These are phyloP conservation scores for Aspergillus taichungensis DNA, from an alignment of 495 filamentous ascomycete genomes.

Conservation along the genomic window DNA sequence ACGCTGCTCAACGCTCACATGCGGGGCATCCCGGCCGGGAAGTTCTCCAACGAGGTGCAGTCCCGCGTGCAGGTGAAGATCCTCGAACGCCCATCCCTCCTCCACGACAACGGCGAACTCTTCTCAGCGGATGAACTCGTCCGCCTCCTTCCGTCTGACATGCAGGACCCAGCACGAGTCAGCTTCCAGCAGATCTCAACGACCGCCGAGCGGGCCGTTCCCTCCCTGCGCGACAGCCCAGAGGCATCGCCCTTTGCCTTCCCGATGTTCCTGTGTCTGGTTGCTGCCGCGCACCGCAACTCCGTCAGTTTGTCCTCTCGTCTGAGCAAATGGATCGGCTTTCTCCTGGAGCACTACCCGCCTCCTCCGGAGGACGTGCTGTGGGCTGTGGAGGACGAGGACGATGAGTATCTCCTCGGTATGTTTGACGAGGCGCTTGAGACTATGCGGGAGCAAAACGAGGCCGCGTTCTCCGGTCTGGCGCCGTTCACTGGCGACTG, in stretches of 20 bases:
- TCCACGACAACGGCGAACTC: conserved; percentile 29
- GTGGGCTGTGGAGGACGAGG: conserved; percentile 22
- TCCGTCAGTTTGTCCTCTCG: conserved; percentile 16
- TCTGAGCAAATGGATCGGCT: conserved; percentile 27
- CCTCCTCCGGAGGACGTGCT: conserved; percentile 18
- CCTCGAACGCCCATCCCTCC: conserved; percentile 29
- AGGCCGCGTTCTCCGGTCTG: conserved; percentile 5
- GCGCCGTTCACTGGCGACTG: conserved; percentile 11
- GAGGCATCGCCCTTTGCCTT: conserved; percentile 17
- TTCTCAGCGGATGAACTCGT: conserved; percentile 27
- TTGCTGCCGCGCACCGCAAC: conserved; percentile 5
- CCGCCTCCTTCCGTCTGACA: conserved; percentile 21
- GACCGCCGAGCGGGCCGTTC: conserved; percentile 12
- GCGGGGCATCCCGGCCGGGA: conserved; percentile 20
- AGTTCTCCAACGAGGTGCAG: conserved; percentile 22
- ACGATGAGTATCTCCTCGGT: conserved; percentile 17
- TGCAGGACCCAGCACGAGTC: conserved; percentile 16
- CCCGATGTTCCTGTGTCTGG: conserved; percentile 19
- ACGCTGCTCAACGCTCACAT: conserved; percentile 23
- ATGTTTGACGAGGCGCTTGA: conserved; percentile 17
- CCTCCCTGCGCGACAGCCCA: conserved; percentile 9
- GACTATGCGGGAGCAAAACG: conserved; percentile 4
- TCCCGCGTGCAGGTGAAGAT: conserved; percentile 28
- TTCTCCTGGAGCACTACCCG: conserved; percentile 30
- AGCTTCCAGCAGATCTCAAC: conserved; percentile 20